Percentiles rank a stretch among this genome's conserved stretches.
These are phyloP conservation scores for Blastobotrys aristatus DNA, from an alignment of 1,139 yeast species.

Conservation along the genomic window DNA sequence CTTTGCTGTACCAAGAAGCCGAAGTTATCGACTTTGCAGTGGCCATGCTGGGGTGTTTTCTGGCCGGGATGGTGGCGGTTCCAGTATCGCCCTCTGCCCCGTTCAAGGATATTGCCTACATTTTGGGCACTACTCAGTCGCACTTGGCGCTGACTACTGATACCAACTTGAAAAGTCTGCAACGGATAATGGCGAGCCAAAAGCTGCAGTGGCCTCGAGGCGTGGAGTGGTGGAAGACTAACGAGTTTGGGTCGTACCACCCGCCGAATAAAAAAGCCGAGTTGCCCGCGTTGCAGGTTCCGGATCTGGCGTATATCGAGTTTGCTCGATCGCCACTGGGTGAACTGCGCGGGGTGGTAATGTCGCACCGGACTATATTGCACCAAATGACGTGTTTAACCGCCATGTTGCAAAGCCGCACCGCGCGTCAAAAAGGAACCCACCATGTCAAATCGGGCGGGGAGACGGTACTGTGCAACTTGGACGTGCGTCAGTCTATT, in stretches of 20 bases:
- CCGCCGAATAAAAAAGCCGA: conserved; percentile 53
- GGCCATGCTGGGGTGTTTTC: conserved; percentile 84
- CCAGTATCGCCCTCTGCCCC: conserved; percentile 73
- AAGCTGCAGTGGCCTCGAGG: conserved; percentile 52
- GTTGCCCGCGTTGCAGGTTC: conserved; percentile 61
- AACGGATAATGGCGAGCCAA: conserved; percentile 47
- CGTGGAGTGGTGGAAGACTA: conserved; percentile 75
- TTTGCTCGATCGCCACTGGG: conserved; percentile 89
- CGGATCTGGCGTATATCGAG: conserved; percentile 89
- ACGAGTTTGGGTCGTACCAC: conserved; percentile 73
- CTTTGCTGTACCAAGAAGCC: conserved; percentile 73
- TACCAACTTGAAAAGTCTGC: conserved; percentile 63
- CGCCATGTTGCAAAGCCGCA: conserved; percentile 45
- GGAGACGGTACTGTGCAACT: conserved; percentile 53
- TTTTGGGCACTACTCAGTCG: conserved; percentile 69
- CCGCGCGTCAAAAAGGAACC: conserved; percentile 9
- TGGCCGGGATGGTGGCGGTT: conserved; percentile 92
- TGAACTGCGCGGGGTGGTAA: conserved; percentile 86
- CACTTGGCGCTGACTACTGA: conserved; percentile 81
- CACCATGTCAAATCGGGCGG: conserved; percentile 11
- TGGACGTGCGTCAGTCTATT: conserved; percentile 82
- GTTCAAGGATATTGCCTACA: conserved; percentile 65
- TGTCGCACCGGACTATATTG: conserved; percentile 80
- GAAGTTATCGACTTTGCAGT: conserved; percentile 83
- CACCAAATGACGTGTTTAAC: conserved; percentile 82